These are phyloP conservation scores for Yarrowia phangngaensis DNA, from an alignment of 805 yeast species.

Conservation along the genomic window DNA sequence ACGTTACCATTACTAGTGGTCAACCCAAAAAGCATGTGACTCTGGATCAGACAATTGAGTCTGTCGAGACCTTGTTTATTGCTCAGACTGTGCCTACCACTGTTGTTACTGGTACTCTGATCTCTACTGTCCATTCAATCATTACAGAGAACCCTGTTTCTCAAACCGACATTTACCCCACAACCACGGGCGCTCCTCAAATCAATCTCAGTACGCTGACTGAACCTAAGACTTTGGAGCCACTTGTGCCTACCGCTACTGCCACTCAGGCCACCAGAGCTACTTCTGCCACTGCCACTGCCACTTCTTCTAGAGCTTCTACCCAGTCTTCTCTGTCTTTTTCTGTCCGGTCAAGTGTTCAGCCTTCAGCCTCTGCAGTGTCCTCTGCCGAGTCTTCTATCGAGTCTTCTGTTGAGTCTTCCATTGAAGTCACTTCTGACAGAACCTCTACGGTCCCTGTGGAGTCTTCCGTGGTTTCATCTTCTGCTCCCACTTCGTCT, in stretches of 20 bases:
- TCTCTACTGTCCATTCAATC: slow-evolving; percentile 37
- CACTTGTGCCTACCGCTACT: slow-evolving; percentile 35
- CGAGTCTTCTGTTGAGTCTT: not conserved
- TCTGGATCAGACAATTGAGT: slow-evolving; percentile 32
- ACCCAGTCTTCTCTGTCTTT: slow-evolving; percentile 28
- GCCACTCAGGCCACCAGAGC: slow-evolving; percentile 26
- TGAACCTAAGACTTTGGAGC: slow-evolving; percentile 33
- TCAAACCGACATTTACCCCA: slow-evolving; percentile 36
- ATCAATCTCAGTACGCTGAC: slow-evolving; percentile 13
- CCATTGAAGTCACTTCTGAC: not conserved
- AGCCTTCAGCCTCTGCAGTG: slow-evolving; percentile 28
- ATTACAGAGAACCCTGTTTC: slow-evolving; percentile 38
- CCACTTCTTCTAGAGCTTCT: slow-evolving; percentile 29
- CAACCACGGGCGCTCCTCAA: slow-evolving; percentile 31
- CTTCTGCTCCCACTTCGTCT: slow-evolving; percentile 1
- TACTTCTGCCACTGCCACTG: slow-evolving; percentile 15
- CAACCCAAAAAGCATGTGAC: slow-evolving; percentile 28
- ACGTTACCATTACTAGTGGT: slow-evolving; percentile 30
- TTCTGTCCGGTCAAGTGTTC: slow-evolving; percentile 21
- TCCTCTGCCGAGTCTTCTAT: slow-evolving; percentile 26
- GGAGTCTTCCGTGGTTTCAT: slow-evolving; percentile 29
- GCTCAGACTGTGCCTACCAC: slow-evolving; percentile 38
- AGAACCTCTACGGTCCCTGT: slow-evolving; percentile 26
- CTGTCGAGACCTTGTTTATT: slow-evolving; percentile 35
- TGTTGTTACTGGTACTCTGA: slow-evolving; percentile 36